These are phyloP conservation scores for Eustoma russellianum DNA, from an alignment of 257 asterid genomes.

Conservation along the genomic window DNA sequence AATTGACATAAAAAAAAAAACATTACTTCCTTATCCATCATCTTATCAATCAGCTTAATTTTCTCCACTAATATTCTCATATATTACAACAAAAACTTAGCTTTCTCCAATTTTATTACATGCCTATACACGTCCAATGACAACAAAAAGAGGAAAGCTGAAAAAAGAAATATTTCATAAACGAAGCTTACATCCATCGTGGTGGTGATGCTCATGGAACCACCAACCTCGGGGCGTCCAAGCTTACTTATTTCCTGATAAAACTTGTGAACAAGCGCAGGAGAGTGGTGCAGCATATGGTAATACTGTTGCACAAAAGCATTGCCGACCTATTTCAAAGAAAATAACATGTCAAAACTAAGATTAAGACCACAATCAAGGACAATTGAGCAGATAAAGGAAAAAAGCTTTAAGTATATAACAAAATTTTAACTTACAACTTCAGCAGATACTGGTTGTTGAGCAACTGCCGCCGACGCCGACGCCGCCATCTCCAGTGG, in stretches of 20 bases:
- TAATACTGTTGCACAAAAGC: conserved; percentile 90
- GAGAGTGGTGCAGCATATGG: conserved; percentile 71
- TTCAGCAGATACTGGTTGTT: conserved; percentile 49
- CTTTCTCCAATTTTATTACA: too few relatives aligned
- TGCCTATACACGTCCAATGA: too few relatives aligned
- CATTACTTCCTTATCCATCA: too few relatives aligned
- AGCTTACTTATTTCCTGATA: conserved; percentile 79
- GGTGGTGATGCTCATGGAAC: conserved; percentile 63
- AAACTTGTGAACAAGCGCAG: conserved; percentile 61
- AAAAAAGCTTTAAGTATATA: background rate
- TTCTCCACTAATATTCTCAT: too few relatives aligned
- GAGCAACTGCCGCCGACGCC: conserved; percentile 22
- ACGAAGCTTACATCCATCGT: conserved; percentile 60
- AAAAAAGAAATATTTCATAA: background rate
- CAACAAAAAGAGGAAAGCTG: background rate
- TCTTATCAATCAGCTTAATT: too few relatives aligned
- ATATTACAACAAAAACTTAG: too few relatives aligned
- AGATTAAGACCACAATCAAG: background rate
- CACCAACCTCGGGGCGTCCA: conserved; percentile 83
- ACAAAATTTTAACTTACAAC: conserved; percentile 35
- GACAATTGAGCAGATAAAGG: background rate
- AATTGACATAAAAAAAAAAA: too few relatives aligned
- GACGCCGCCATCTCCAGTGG: conserved; percentile 43
- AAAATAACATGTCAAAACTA: background rate
- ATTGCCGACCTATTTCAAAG: conserved; percentile 55